These are phyloP conservation scores for Antitrichia curtipendula DNA, from an alignment of 225 moss, liverwort and hornwort genomes.

Conservation along the genomic window DNA sequence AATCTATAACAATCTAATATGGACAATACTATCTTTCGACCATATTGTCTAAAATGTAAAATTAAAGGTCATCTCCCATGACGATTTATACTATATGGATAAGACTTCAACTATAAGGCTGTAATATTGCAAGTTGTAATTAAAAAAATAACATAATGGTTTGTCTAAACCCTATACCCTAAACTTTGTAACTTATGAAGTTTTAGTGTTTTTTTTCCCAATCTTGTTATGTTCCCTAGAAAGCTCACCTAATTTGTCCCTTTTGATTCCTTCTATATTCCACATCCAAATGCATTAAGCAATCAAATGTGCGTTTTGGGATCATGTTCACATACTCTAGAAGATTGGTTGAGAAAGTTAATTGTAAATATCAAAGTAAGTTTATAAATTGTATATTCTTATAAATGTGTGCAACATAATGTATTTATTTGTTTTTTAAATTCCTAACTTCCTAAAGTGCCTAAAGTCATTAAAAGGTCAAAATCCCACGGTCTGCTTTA, in stretches of 20 bases:
- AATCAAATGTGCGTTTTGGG: not conserved
- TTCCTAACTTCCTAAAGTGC: not conserved
- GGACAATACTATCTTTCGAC: not conserved
- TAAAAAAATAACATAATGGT: not conserved
- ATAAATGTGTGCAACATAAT: not conserved
- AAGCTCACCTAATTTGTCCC: not conserved
- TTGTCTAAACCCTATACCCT: not conserved
- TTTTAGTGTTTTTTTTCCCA: not conserved
- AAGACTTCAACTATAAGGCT: not conserved
- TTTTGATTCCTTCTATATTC: rapidly evolving
- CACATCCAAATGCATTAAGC: not conserved
- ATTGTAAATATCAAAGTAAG: not conserved
- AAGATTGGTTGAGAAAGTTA: too few relatives aligned
- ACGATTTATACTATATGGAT: not conserved
- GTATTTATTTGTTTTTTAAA: not conserved
- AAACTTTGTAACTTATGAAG: not conserved
- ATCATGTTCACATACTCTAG: rapidly evolving
- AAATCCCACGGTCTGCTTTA: too few relatives aligned
- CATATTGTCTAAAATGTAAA: not conserved
- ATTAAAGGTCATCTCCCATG: not conserved
- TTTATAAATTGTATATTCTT: not conserved
- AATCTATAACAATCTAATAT: not conserved
- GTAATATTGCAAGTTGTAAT: rapidly evolving
- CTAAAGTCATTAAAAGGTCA: not conserved
- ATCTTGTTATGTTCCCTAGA: rapidly evolving